Evolutionary conservation across 805 yeast species (phyloP).

Genomic region (Candida sithepensis): DNA sequence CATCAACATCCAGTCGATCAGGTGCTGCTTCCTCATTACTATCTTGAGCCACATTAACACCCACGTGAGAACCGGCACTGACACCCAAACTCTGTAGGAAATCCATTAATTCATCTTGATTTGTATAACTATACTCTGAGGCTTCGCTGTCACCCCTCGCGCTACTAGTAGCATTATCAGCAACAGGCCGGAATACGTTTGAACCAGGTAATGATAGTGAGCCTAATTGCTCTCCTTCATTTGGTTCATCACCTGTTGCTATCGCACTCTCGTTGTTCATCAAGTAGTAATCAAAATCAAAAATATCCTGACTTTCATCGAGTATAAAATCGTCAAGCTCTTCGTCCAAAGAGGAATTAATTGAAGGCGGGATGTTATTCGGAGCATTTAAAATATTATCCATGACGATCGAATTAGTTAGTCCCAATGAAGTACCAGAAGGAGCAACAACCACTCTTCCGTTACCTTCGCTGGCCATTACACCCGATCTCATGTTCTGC

Average conservation of each 20-base stretch:
- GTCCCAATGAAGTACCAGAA: not conserved
- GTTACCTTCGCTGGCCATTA: not conserved
- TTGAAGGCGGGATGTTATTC: conserved; percentile 36
- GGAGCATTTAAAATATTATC: conserved; percentile 32
- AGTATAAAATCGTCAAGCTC: conserved; percentile 17
- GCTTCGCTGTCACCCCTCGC: conserved; percentile 9
- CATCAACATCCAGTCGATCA: not conserved
- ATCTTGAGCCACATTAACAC: not conserved
- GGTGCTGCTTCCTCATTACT: not conserved
- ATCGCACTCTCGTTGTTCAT: not conserved
- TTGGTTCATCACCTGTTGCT: not conserved
- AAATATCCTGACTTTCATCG: conserved; percentile 1
- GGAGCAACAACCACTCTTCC: not conserved
- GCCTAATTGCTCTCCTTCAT: not conserved
- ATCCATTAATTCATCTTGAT: conserved; percentile 26
- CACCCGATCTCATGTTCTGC: not conserved
- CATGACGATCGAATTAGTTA: conserved; percentile 10
- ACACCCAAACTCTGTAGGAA: conserved; percentile 24
- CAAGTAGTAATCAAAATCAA: not conserved
- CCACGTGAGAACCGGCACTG: conserved; percentile 1
- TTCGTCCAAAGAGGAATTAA: conserved; percentile 32
- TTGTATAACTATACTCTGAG: conserved; percentile 22
- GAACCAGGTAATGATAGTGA: not conserved
- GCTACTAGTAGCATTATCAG: conserved; percentile 1
- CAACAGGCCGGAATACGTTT: not conserved